These are phyloP conservation scores for Candida tropicalis DNA, from an alignment of 1,139 yeast genomes.

Conservation along the genomic window DNA sequence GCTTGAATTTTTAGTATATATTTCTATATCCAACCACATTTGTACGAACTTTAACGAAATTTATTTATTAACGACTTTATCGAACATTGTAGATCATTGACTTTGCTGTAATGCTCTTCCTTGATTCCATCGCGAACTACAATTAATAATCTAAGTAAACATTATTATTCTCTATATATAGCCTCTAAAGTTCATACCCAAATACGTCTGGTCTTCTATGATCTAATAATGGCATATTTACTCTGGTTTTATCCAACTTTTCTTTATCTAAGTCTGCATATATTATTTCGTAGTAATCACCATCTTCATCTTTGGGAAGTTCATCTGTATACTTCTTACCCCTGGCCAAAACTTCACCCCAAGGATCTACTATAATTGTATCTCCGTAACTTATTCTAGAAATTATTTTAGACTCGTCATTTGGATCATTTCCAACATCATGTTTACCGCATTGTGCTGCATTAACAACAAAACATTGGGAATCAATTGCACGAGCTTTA, in stretches of 20 bases:
- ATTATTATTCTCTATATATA: neutral
- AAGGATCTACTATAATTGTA: conserved; percentile 82
- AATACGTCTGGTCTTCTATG: conserved; percentile 45
- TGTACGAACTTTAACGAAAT: conserved; percentile 2
- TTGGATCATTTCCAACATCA: conserved; percentile 41
- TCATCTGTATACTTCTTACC: conserved; percentile 38
- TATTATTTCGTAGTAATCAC: conserved; percentile 57
- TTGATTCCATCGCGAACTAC: too few species aligned
- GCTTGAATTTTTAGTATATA: conserved; percentile 7
- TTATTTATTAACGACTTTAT: neutral
- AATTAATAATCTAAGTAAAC: neutral
- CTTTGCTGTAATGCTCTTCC: too few species aligned
- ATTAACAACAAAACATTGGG: conserved; percentile 85
- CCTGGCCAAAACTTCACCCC: conserved; percentile 80
- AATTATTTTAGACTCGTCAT: conserved; percentile 33
- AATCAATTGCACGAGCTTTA: conserved; percentile 81
- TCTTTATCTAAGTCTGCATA: conserved; percentile 71
- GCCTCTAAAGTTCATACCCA: conserved; percentile 5
- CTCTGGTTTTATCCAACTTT: conserved; percentile 50
- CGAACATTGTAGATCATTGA: neutral
- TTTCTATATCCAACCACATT: neutral
- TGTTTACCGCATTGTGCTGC: conserved; percentile 92
- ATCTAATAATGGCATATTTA: conserved; percentile 71
- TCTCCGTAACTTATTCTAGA: conserved; percentile 76
- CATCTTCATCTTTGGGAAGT: conserved; percentile 36